Conservation (phyloP, 2,329 filamentous ascomycete species). For the Colletotrichum musae region DNA sequence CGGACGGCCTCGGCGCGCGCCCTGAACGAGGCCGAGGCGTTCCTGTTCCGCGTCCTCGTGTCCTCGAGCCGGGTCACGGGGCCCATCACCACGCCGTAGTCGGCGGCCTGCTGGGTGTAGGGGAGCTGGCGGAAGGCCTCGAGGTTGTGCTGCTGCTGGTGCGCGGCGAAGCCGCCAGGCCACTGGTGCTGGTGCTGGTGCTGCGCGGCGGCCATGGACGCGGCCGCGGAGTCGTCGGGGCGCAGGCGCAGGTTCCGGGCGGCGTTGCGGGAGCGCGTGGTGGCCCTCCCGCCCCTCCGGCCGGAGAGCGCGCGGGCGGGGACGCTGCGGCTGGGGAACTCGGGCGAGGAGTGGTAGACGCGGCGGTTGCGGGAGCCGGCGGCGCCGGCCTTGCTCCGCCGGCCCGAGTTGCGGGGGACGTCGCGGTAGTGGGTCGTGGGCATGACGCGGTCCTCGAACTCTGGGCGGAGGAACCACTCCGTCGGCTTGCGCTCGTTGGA, state of each 20-base stretch:
- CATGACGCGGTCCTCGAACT: conserved; percentile 81
- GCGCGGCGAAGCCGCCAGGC: too few species aligned
- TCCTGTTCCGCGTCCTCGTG: too few species aligned
- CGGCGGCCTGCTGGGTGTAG: too few species aligned
- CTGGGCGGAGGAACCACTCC: conserved; percentile 82
- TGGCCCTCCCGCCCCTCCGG: conserved; percentile 52
- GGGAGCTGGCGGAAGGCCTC: too few species aligned
- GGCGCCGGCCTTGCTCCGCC: conserved; percentile 20
- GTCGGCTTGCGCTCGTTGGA: conserved; percentile 69
- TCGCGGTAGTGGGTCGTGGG: conserved; percentile 82
- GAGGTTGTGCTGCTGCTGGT: too few species aligned
- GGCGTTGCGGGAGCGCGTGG: conserved; percentile 43
- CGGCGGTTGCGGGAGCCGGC: conserved; percentile 43
- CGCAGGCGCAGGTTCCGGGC: conserved; percentile 17
- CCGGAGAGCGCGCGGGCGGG: conserved; percentile 51
- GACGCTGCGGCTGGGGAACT: conserved; percentile 46
- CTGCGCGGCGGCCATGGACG: too few species aligned
- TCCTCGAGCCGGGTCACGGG: too few species aligned
- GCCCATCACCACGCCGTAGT: too few species aligned
- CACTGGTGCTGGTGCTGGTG: too few species aligned
- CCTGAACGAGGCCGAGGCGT: too few species aligned
- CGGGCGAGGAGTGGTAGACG: conserved; percentile 41
- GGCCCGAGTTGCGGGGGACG: conserved; percentile 22
- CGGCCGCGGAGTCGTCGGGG: background rate
- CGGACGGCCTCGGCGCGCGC: too few species aligned